phyloP scores from a whole-genome alignment of 1,139 yeast genomes.

The Hansenula lynferdii region DNA sequence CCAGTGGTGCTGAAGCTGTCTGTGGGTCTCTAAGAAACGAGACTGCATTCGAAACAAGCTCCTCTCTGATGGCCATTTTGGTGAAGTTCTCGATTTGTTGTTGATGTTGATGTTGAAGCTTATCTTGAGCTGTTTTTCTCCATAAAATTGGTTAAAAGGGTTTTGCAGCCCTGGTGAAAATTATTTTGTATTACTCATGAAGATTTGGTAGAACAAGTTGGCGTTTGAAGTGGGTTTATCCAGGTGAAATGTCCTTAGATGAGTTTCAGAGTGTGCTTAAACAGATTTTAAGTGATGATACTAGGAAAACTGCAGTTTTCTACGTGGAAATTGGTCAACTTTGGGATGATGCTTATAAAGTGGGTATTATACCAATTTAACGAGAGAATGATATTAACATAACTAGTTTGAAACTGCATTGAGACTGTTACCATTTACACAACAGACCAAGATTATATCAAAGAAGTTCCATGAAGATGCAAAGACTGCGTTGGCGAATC shows the following conservation, averaged over 20 bases:
- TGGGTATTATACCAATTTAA: slow-evolving; percentile 4
- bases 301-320: slow-evolving; percentile 8
- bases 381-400: neutral
- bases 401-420: slow-evolving; percentile 30
- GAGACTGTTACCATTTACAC: slow-evolving; percentile 32
- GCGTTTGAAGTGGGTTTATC: too few relatives aligned
- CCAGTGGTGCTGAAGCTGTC: slow-evolving; percentile 70
- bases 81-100: neutral
- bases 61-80: slow-evolving; percentile 44
- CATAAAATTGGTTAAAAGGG: neutral
- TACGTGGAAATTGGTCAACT: slow-evolving; percentile 10
- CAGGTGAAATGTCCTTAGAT: too few relatives aligned
- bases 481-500: slow-evolving; percentile 26
- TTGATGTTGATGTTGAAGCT: too few relatives aligned
- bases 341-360: slow-evolving; percentile 17
- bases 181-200: too few relatives aligned
- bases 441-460: slow-evolving; percentile 31
- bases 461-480: slow-evolving; percentile 26
- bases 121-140: too few relatives aligned
- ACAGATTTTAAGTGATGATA: too few relatives aligned
- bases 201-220: neutral
- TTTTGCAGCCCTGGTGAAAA: neutral
- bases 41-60: slow-evolving; percentile 73
- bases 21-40: slow-evolving; percentile 75
- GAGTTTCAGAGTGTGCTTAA: too few relatives aligned